phyloP scores from a whole-genome alignment of 306 rosid genomes.

The Morella rubra region DNA sequence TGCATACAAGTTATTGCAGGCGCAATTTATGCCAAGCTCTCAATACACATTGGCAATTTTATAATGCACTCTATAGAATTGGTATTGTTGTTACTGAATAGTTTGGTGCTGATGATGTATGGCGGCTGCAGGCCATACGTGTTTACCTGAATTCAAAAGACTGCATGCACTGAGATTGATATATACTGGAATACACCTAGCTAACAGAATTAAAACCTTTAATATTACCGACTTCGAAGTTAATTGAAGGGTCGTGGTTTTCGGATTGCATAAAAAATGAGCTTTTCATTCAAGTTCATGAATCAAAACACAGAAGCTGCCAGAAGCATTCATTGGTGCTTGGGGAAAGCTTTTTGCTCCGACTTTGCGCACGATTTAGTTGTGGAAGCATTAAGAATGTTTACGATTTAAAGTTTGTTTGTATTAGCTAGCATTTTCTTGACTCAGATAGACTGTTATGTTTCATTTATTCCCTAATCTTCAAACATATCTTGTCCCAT shows the following conservation, averaged over 20 bases:
- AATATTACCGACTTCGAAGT: not conserved
- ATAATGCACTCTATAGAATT: not conserved
- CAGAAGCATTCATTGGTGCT: no score
- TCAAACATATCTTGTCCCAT: no score
- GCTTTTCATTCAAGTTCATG: slow-evolving; percentile 6
- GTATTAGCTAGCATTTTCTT: not conserved
- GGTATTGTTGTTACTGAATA: not conserved
- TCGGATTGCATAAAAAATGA: slow-evolving; percentile 3
- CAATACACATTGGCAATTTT: not conserved
- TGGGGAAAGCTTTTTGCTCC: not conserved
- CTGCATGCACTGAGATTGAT: not conserved
- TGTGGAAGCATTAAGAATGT: not conserved
- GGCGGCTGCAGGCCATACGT: not conserved
- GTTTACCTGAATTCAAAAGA: not conserved
- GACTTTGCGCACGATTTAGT: not conserved
- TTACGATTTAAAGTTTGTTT: not conserved
- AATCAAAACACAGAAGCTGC: not conserved
- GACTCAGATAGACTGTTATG: no score
- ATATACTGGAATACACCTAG: not conserved
- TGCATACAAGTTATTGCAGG: not conserved
- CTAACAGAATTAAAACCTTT: no score
- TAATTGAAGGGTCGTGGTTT: slow-evolving; percentile 12
- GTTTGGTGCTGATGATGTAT: not conserved
- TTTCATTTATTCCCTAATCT: no score
- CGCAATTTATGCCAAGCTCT: not conserved